Base-by-base conservation (phyloP, 371 early-diverging fungal genomes). In the Thermomucor indicae-seudaticae region DNA sequence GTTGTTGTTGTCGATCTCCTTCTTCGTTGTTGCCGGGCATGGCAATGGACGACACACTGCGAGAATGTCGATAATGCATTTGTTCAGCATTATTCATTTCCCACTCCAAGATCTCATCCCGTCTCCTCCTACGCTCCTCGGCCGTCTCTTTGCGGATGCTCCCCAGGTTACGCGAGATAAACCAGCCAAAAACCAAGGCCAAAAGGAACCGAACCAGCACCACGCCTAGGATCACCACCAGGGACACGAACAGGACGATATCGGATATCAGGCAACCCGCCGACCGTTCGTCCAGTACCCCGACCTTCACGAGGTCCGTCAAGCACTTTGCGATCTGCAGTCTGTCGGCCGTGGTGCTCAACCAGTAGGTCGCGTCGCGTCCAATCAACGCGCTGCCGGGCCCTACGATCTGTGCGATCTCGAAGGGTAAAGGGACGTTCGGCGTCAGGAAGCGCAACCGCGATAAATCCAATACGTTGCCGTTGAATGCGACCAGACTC, bases 171-270 rank as follows among this genome's bases (percentile, higher is more conserved):
- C 83, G 83, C 3, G 84, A 80, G 38, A 90, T 64, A 32, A 84
- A 79, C 91, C 91, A 92, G 10, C 85, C 87, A 76, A 92, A 92
- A 30, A 88, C 72, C 19, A 91, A 58, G 0, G 93, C 91, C 73
- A 93, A 67, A 34, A 88, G 66, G 67, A 93, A 93, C 55, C 88
- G 89, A 58, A 82, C 81, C 59, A 90, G 45, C 17, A 92, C 90
- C 0, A 88, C 86, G 29, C 88, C 83, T 19, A 91, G 57, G 51
- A 91, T 89, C 39, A 91, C 84, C 20, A 85, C 78, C 19, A 92
- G 67, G 7, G 90, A 89, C 6, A 86, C 78, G 60, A 83, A 89
- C 2, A 89, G 69, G 8, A 87, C 81, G 37, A 90, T 84, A 56
- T 88, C 86, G 5, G 89, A 82, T 25, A 83, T 76, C 40, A 92